A percentile compares a stretch with the other conserved stretches of the same genome.
phyloP scores from a whole-genome alignment of 805 yeast species.

The Alloascoidea hylecoeti region DNA sequence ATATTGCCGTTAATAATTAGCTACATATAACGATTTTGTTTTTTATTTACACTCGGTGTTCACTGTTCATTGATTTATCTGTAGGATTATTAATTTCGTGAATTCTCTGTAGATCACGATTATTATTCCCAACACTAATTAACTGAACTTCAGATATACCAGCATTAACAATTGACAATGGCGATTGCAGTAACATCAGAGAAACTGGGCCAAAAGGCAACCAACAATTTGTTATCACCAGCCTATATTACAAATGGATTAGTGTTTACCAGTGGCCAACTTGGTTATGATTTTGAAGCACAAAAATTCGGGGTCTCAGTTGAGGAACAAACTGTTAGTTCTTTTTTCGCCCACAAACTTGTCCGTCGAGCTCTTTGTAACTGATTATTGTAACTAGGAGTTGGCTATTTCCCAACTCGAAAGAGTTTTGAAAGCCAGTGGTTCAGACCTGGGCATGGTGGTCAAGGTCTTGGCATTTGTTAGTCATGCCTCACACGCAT shows the following conservation, averaged over 20 bases:
- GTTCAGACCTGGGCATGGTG: conserved; percentile 29
- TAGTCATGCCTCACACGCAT: conserved; percentile 25
- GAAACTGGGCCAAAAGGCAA: conserved; percentile 5
- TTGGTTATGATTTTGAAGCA: conserved; percentile 25
- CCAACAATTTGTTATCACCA: conserved; percentile 23
- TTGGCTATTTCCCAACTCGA: conserved; percentile 28
- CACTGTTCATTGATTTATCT: too few species aligned
- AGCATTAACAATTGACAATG: not conserved
- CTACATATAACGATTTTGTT: too few species aligned
- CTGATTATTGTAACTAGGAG: too few species aligned
- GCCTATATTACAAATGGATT: conserved; percentile 25
- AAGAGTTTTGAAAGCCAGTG: conserved; percentile 26
- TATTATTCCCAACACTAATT: not conserved
- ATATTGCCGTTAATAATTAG: not conserved
- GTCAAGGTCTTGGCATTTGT: conserved; percentile 37
- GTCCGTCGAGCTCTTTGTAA: too few species aligned
- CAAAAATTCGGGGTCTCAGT: conserved; percentile 27
- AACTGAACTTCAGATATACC: not conserved
- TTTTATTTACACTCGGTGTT: too few species aligned
- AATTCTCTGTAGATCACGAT: too few species aligned
- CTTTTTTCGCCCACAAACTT: too few species aligned
- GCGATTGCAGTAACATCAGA: not conserved
- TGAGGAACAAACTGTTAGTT: conserved; percentile 27
- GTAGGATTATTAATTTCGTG: too few species aligned
- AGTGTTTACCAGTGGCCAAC: conserved; percentile 34